Evolutionary conservation across 306 rosid genomes (phyloP), one percentile per base, ranked within the genome.

Genomic region (Geum urbanum): DNA sequence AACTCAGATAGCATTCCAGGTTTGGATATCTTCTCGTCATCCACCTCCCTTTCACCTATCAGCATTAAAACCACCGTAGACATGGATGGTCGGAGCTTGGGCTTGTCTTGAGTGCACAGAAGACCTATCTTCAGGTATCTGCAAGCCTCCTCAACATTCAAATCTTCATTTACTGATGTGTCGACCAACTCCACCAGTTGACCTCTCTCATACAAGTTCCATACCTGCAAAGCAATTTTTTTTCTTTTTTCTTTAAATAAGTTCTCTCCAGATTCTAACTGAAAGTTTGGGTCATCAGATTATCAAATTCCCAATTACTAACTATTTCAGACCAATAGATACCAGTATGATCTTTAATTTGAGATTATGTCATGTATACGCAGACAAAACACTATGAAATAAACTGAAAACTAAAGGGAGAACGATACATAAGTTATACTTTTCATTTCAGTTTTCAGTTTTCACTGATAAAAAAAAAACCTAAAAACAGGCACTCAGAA

Each of bases 71-170:
- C 86, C 14, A 87, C 89, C 3, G 67, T 70, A 46, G 95, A 83
- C 96, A 89, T 92, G 46, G 84, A 51, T 48, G 97, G 97, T 63
- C 97, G 86, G 56, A 84, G 85, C 77, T 85, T 85, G 15, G 91
- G 94, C 73, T 84, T 72, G 72, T 89, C 91, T 76, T 87, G 97
- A 8, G 89, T 84, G 91, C 97, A 92, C 53, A 85, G 85, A 46
- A 92, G 95, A 76, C 90, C 85, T 41, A 92, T 78, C 82, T 84
- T 89, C 37, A 86, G 75, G 70, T 76, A 89, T 74, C 72, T 72
- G 70, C 84, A 71, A 45, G 89, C 94, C 84, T 90, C 91, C 75
- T 82, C 86, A 9, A 79, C 49, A 16, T 77, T 52, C 32, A 81
- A 66, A 52, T 77, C 86, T 10, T 72, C 78, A 3, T 15, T 60